A percentile compares a stretch with the other conserved stretches of the same genome.
phyloP scores from a whole-genome alignment of 345 rosid genomes.

The Salix viminalis region DNA sequence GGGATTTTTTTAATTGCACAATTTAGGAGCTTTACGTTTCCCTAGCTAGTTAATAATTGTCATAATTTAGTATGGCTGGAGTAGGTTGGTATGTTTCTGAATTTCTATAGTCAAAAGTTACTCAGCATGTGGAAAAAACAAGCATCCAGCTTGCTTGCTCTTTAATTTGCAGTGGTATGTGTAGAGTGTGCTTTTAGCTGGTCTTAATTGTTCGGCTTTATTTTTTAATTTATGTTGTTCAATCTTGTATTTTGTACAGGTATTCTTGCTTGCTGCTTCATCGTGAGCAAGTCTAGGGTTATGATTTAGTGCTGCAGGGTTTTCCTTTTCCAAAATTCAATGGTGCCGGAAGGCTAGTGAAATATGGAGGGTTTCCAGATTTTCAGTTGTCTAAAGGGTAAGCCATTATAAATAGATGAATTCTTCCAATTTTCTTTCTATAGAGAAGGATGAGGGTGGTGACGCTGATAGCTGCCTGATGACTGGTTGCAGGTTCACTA shows the following conservation, averaged over 20 bases:
- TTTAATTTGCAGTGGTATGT: not conserved
- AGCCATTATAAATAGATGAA: constrained; percentile 10
- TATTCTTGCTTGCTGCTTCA: constrained; percentile 5
- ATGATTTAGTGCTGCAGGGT: constrained; percentile 20
- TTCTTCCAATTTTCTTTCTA: not conserved
- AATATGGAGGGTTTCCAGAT: constrained; percentile 44
- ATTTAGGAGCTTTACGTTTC: not conserved
- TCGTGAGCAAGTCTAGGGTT: constrained; percentile 9
- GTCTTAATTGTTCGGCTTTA: not conserved
- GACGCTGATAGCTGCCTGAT: constrained; percentile 24
- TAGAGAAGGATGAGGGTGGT: not conserved
- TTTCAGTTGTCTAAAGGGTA: constrained; percentile 43
- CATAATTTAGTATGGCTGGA: not conserved
- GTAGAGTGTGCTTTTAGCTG: not conserved
- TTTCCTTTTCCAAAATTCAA: constrained; percentile 36
- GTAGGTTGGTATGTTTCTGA: not conserved
- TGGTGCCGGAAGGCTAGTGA: constrained; percentile 47
- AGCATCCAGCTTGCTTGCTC: not conserved
- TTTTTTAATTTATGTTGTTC: not conserved
- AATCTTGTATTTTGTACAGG: constrained; percentile 18
- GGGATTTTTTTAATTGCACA: not conserved
- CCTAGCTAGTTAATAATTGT: not conserved
- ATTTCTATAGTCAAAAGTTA: not conserved
- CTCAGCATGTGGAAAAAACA: not conserved
- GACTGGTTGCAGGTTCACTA: constrained; percentile 50